Evolutionary conservation across 129 eudicot genomes (phyloP), one percentile per base, ranked within the genome.

Genomic region (Kitagawia praeruptora): DNA sequence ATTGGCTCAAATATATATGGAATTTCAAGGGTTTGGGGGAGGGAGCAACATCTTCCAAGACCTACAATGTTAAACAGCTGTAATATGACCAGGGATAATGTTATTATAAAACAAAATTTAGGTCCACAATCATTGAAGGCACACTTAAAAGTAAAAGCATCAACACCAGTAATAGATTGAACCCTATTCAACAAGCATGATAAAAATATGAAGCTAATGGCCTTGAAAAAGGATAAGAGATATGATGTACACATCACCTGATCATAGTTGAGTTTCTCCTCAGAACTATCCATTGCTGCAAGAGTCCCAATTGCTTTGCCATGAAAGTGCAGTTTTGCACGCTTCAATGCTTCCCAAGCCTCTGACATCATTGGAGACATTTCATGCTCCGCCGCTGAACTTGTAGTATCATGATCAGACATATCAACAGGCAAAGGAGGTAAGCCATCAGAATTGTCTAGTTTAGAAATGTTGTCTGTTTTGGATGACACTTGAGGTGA

Each of bases 241-340:
- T 41, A 40, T 49, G 5, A 11, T 41, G 49, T 49, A 34, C 2
- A 74, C 21, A 64, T 84, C 75, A 92, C 97, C 97, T 95, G 98
- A 86, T 92, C 98, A 79, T 95, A 95, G 84, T 95, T 95, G 61
- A 90, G 88, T 46, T 92, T 92, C 75, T 95, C 98, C 44, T 92
- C 98, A 49, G 97, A 95, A 79, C 81, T 90, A 81, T 95, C 98
- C n/a, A 86, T 78, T 47, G 98, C 98, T 41, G 98, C 98, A 82
- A 95, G 88, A 12, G 98, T 95, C 82, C 98, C 98, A 53, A 95
- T 96, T 45, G 97, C 93, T 77, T 77, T 88, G 38, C 93, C 94
- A 15, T 91, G 93, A 81, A 92, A 95, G 77, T 42, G 72, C 76
- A 95, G 97, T 89, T 90, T 80, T 13, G 98, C 81, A 77, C 88